Evolutionary conservation across 495 filamentous ascomycete genomes (phyloP).

Genomic region (Jackrogersella multiformis): DNA sequence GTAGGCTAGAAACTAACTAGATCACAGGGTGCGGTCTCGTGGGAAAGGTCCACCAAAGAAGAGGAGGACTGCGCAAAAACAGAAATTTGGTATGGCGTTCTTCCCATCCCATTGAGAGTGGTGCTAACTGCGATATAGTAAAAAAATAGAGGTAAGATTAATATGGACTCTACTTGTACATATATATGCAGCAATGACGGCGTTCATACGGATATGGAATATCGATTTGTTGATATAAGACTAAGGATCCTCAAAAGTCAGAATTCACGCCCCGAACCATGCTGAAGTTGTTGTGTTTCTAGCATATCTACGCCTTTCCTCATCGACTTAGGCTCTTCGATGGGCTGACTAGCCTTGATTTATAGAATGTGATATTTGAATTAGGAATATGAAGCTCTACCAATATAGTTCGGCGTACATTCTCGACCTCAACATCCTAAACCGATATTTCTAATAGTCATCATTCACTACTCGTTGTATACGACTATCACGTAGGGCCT

Average conservation of each 20-base stretch:
- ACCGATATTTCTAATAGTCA: not conserved
- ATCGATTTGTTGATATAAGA: not conserved
- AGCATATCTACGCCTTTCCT: not conserved
- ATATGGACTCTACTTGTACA: conserved; percentile 18
- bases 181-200: conserved; percentile 26
- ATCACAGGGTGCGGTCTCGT: conserved; percentile 69
- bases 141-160: conserved; percentile 25
- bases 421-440: not conserved
- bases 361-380: not conserved
- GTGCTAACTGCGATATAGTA: conserved; percentile 40
- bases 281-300: not conserved
- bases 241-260: conserved; percentile 11
- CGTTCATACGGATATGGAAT: conserved; percentile 13
- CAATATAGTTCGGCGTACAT: not conserved
- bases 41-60: conserved; percentile 95
- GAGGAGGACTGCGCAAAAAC: conserved; percentile 67
- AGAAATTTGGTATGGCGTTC: conserved; percentile 61
- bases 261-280: not conserved
- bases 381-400: not conserved
- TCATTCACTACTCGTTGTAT: not conserved
- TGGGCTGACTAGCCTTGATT: not conserved
- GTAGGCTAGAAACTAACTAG: conserved; percentile 15
- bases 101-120: not conserved
- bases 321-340: not conserved
- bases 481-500: no score